Base-by-base conservation (phyloP, 2,329 filamentous ascomycete genomes). In the Pleoardoris graminearum region DNA sequence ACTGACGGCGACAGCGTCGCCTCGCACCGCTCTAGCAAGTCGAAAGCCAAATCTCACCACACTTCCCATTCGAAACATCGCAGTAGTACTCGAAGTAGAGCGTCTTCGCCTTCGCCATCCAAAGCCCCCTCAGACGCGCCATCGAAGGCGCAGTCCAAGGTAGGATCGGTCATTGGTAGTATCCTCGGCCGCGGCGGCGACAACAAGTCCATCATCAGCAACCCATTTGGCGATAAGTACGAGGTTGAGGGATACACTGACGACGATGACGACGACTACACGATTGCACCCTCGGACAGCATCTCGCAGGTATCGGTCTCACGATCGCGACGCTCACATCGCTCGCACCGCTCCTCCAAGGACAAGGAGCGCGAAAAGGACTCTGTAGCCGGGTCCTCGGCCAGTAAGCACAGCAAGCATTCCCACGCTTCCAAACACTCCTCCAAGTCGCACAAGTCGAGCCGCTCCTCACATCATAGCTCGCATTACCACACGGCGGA, bases 271-370 rank as follows among this genome's bases (percentile, higher is more conserved):
- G 76, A 80, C 51, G 62, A 65, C 46, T 75, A 76, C 54, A 79
- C 77, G 3, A 74, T 80, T 1, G 72, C 75, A 2, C 78, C 78
- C 1, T 76, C 77, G 53, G 78, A 80, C 53, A 77, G 74, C 48
- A 79, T 80, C 54, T 78, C 75, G 62, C 59, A 21, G 67, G 68
- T 44, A 8, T 67, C 64, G 1, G 63, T 63, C 14, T 59, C 57
- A 22, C 60, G 59, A 16, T 58, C 57, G 19, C 60, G 62, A 16
- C 62, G 59, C 16, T 55, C 61, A 14, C 62, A 73, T 69, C 64
- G 71, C 50, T 65, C 63, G 22, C 65, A 70, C 46, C 61, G 58
- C 7, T 61, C 58, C 41, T 59, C 59, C 19, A 62, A 61, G 30
- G 55, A 59, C 17, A 46, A 57, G 32, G 44, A 55, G 12, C 4